Evolutionary conservation across 2,329 filamentous ascomycete species (phyloP).

Genomic region (Tolypocladium ovalisporum): DNA sequence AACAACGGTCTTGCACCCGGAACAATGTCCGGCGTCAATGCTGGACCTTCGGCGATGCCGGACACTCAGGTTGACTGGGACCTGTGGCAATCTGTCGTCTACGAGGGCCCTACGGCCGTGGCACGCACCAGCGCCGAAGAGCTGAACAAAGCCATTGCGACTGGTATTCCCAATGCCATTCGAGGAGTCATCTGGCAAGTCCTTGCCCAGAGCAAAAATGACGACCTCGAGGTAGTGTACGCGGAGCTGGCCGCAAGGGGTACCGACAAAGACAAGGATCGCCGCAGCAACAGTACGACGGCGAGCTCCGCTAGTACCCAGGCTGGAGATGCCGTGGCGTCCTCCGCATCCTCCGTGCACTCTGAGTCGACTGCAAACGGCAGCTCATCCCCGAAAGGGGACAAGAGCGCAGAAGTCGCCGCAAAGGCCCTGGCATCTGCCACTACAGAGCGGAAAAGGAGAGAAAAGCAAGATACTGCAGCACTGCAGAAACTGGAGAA

Average conservation of each 20-base stretch:
- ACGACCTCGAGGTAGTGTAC: slow-evolving; percentile 81
- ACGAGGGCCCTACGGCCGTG: slow-evolving; percentile 83
- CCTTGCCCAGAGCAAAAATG: slow-evolving; percentile 86
- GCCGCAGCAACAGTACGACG: slow-evolving; percentile 42
- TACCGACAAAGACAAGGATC: slow-evolving; percentile 66
- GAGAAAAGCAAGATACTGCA: slow-evolving; percentile 64
- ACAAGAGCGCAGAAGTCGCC: slow-evolving; percentile 52
- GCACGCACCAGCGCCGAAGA: slow-evolving; percentile 82
- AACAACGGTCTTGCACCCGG: slow-evolving; percentile 69
- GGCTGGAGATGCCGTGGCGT: slow-evolving; percentile 54
- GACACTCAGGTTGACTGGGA: slow-evolving; percentile 94
- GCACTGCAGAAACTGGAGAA: slow-evolving; percentile 80
- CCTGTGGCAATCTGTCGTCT: slow-evolving; percentile 91
- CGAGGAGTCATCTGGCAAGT: slow-evolving; percentile 99
- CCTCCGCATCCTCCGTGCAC: slow-evolving; percentile 75
- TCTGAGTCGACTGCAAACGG: slow-evolving; percentile 61
- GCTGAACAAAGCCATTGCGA: slow-evolving; percentile 80
- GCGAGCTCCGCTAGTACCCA: slow-evolving; percentile 43
- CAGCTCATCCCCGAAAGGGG: slow-evolving; percentile 44
- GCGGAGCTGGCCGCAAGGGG: slow-evolving; percentile 68
- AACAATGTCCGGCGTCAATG: slow-evolving; percentile 71
- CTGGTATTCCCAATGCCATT: slow-evolving; percentile 88
- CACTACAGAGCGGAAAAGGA: slow-evolving; percentile 62
- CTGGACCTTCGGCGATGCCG: slow-evolving; percentile 58
- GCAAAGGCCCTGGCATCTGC: slow-evolving; percentile 54